phyloP scores from a whole-genome alignment of 345 rosid species.

The Citrus sinensis region DVS_A1.0 CM039168.1:25708501-25709000 shows the following conservation, averaged over 20 bases:
- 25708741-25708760: background rate
- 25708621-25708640: background rate
- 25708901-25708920: too few species aligned
- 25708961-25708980: too few species aligned
- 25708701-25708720: constrained; percentile 18
- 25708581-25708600: constrained; percentile 10
- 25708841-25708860: constrained; percentile 12
- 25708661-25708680: constrained; percentile 37
- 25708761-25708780: constrained; percentile 3
- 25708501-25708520: too few species aligned
- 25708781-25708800: constrained; percentile 27
- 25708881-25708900: too few species aligned
- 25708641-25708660: constrained; percentile 29
- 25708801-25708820: constrained; percentile 34
- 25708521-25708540: background rate
- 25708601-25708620: background rate
- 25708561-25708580: background rate
- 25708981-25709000: too few species aligned
- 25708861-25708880: background rate
- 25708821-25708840: constrained; percentile 16
- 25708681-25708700: constrained; percentile 29
- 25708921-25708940: background rate
- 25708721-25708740: background rate
- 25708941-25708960: too few species aligned
- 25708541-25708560: constrained; percentile 3